Conservation (phyloP, 768 basidiomycete genomes). For the Pholiota conissans region DNA sequence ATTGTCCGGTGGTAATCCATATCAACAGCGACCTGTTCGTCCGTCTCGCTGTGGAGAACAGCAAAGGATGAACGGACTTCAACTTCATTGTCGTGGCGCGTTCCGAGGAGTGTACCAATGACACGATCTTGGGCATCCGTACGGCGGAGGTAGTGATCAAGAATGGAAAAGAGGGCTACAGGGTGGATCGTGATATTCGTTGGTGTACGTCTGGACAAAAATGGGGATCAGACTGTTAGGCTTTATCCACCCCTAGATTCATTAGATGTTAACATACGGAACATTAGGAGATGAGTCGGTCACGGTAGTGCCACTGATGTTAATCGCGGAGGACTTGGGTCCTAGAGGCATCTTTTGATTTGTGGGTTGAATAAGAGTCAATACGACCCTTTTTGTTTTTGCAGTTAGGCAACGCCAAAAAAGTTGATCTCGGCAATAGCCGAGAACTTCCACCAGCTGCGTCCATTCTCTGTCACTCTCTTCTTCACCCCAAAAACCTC, state of each 20-base stretch:
- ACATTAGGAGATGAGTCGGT: conserved; percentile 31
- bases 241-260: background rate
- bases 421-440: conserved; percentile 37
- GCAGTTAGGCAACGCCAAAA: conserved; percentile 26
- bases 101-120: conserved; percentile 92
- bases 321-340: conserved; percentile 49
- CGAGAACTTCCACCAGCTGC: conserved; percentile 26
- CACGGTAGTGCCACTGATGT: conserved; percentile 39
- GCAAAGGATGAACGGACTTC: conserved; percentile 87
- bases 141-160: conserved; percentile 94
- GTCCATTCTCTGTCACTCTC: conserved; percentile 18
- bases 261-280: conserved; percentile 34
- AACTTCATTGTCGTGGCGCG: conserved; percentile 65
- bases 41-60: conserved; percentile 89
- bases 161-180: conserved; percentile 89
- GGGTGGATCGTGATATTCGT: conserved; percentile 84
- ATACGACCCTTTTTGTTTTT: conserved; percentile 10
- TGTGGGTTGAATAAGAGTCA: conserved; percentile 14
- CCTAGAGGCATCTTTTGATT: conserved; percentile 47
- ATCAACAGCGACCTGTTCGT: conserved; percentile 93
- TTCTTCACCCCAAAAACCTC: conserved; percentile 17
- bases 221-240: background rate
- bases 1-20: conserved; percentile 95
- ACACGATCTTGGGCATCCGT: conserved; percentile 82
- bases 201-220: conserved; percentile 58